Conservation (phyloP, 2,329 filamentous ascomycete genomes). For the Pseudogymnoascus sp. region DNA sequence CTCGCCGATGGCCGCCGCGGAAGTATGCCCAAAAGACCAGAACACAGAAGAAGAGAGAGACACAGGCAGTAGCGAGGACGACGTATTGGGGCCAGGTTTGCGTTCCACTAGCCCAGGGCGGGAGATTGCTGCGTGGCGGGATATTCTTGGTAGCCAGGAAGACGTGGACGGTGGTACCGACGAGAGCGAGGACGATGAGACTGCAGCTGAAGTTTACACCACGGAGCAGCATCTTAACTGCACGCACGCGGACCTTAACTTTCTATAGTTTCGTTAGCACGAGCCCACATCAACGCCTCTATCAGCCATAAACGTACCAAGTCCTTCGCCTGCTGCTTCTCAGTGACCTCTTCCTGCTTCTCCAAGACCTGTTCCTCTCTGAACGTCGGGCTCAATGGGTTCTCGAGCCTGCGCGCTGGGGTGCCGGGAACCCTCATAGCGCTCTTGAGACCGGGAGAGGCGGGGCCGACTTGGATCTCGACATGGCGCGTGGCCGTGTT, state of each 20-base stretch:
- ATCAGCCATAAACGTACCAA: constrained; percentile 52
- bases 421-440: constrained; percentile 83
- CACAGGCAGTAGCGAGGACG: constrained; percentile 66
- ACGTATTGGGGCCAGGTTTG: constrained; percentile 84
- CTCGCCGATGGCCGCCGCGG: constrained; percentile 76
- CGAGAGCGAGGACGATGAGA: constrained; percentile 85
- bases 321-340: constrained; percentile 80
- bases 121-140: constrained; percentile 67
- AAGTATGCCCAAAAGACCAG: constrained; percentile 79
- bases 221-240: constrained; percentile 92
- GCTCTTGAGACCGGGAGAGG: constrained; percentile 70
- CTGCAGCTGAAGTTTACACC: constrained; percentile 96
- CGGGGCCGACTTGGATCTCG: constrained; percentile 59
- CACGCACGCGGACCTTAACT: constrained; percentile 81
- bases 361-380: constrained; percentile 79
- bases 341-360: constrained; percentile 71
- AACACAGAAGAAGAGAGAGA: constrained; percentile 74
- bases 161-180: constrained; percentile 79
- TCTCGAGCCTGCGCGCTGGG: constrained; percentile 60
- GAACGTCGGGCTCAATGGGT: constrained; percentile 86
- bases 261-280: constrained; percentile 52
- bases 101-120: constrained; percentile 74
- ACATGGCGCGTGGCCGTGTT: constrained; percentile 45
- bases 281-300: neutral
- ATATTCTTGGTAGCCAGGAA: constrained; percentile 81